Evolutionary conservation across 1,284 basidiomycete genomes (phyloP), one percentile per base, ranked within the genome.

Genomic region (Sanguinoderma infundibulare): DNA sequence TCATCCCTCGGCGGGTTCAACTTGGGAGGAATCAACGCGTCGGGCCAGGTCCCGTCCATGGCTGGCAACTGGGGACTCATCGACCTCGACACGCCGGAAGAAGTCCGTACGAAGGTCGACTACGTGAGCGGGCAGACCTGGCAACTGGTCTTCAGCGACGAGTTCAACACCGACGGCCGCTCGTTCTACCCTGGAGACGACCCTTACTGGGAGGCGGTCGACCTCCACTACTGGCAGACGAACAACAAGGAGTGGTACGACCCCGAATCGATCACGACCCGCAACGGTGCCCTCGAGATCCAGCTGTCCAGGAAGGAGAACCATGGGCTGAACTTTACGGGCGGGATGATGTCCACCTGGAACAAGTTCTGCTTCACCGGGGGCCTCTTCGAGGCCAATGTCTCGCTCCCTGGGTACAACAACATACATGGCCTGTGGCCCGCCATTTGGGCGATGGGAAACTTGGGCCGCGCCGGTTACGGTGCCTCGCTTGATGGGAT

Each of bases 361-460:
- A 95, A 95, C 75, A 95, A 98, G 75, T 92, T 98, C 70, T 98
- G 96, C 77, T 98, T 98, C 78, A 95, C 92, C 1, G 94, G 94
- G 36, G 93, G 93, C 24, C 78, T 93, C 60, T 77, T 95, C 50
- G 84, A 90, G 69, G 83, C 84, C 5, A 82, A 83, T 6, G 87
- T 96, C n/a, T 85, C 83, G n/a, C 78, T 98, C 8, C 96, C 97
- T 0, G 97, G 96, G 0, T 77, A 77, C 17, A 87, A 83, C 69
- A 81, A 81, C 58, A 64, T 84, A 40, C 52, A 67, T 38, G 87
- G 87, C 53, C 74, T 85, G 59, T 87, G 82, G 82, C 83, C 83
- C 35, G 82, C 80, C 34, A 75, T 82, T 0, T 86, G 83, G 82
- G 80, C 79, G 5, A 84, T 85, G 82, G 83, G 83, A 10, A 86